Conservation (phyloP, 2,329 filamentous ascomycete species). For the Onygena corvina region DNA sequence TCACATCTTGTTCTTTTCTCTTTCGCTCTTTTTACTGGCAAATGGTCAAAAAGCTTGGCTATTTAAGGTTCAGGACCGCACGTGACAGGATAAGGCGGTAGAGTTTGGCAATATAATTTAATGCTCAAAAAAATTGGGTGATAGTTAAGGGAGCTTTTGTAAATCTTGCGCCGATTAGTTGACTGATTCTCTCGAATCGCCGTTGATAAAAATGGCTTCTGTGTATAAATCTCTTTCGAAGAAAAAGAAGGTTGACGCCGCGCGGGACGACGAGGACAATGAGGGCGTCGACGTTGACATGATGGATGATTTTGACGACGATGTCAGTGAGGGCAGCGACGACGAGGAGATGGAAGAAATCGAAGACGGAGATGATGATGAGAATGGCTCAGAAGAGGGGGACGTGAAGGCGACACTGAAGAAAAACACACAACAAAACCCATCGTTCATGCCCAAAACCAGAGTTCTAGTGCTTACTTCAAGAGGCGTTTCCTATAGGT, state of each 20-base stretch:
- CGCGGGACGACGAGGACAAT: constrained; percentile 9
- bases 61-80: background rate
- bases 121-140: background rate
- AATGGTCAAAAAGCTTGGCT: background rate
- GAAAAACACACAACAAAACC: constrained; percentile 14
- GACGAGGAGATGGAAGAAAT: constrained; percentile 52
- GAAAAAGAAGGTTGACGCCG: constrained; percentile 9
- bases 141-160: background rate
- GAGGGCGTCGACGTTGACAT: constrained; percentile 13
- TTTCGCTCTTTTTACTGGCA: background rate
- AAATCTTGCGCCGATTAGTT: background rate
- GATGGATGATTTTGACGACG: constrained; percentile 15
- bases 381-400: constrained; percentile 17
- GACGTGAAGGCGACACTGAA: constrained; percentile 18
- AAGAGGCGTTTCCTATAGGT: constrained; percentile 81
- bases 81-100: background rate
- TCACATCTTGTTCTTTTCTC: background rate
- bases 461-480: constrained; percentile 83
- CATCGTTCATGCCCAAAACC: constrained; percentile 31
- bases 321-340: constrained; percentile 21
- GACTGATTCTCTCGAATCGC: background rate
- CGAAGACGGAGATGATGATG: constrained; percentile 16
- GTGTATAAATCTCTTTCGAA: constrained; percentile 46
- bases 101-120: background rate
- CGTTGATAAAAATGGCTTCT: constrained; percentile 37